These are phyloP conservation scores for Triticum dicoccoides DNA, from an alignment of 176 grass and related monocot genomes.

Conservation along the genomic window DNA sequence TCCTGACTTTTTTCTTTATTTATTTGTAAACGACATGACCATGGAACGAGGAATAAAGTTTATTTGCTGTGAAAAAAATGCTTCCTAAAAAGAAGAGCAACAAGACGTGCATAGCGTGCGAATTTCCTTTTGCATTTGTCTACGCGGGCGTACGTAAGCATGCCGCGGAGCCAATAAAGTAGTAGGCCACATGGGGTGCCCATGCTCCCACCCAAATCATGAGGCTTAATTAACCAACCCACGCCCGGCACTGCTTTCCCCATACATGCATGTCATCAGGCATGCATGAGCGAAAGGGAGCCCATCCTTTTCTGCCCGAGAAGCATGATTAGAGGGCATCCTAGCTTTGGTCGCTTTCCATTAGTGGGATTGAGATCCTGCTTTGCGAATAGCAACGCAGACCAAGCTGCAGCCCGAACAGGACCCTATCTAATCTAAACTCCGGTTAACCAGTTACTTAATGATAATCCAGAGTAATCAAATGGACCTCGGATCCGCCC, in stretches of 20 bases:
- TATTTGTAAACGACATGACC: too few relatives aligned
- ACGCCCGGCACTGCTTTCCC: background rate
- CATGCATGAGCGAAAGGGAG: background rate
- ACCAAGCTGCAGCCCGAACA: background rate
- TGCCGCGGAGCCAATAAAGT: slow-evolving; percentile 36
- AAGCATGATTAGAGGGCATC: background rate
- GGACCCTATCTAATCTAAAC: slow-evolving; percentile 15
- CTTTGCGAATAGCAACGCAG: background rate
- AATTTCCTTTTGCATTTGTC: slow-evolving; percentile 29
- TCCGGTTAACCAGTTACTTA: background rate
- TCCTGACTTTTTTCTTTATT: too few relatives aligned
- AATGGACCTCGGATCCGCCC: slow-evolving; percentile 16
- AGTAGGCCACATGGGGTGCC: slow-evolving; percentile 31
- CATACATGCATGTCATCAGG: slow-evolving; percentile 2
- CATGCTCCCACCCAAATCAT: slow-evolving; percentile 34
- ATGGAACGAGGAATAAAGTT: too few relatives aligned
- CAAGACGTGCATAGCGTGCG: background rate
- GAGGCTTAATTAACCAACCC: background rate
- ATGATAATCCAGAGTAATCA: background rate
- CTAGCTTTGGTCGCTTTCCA: background rate
- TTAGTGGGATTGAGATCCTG: slow-evolving; percentile 3
- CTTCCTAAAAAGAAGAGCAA: background rate
- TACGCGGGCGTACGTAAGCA: slow-evolving; percentile 15
- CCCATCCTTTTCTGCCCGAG: background rate
- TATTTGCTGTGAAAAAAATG: too few relatives aligned